Base-by-base conservation (phyloP, 1,139 yeast genomes). In the Yamadazyma triangularis region DNA sequence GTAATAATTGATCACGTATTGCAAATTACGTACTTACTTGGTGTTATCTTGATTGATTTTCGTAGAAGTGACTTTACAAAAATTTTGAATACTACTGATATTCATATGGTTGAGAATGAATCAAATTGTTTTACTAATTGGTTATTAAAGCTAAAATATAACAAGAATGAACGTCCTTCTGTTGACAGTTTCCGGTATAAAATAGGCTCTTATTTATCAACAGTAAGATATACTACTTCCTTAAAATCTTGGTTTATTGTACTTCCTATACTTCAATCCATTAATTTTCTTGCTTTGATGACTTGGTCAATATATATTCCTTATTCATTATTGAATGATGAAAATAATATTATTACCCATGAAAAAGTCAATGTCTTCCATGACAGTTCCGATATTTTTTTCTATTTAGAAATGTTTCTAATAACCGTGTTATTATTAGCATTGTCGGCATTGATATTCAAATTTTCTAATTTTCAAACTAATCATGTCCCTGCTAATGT, bases 41-140 rank as follows among this genome's bases (percentile, higher is more conserved):
- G 88, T 0, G 73, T 82, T 0, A 56, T 84, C 12, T 68, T 80
- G 18, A 71, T 85, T 27, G 95, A 86, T 55, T 58, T 80, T 28
- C 70, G 77, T 27, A 65, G 87, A 33, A 53, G 71, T 24, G 88
- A 81, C 44, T 60, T 81, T 13, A 72, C 73, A 8, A 86, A 79
- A 38, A 51, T 77, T 9, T 30, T 44, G n/a, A 30, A 29, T 19
- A 25, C 28, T 25, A 13, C 30, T 8, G 27, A 37, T 16, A 27
- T 30, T 16, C 20, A 7, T 6, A 18, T 18, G 20, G 20, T 18
- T 7, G 20, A 18, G 20, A 18, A 18, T 7, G n/a, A n/a, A n/a
- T 18, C 54, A 2, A 64, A 63, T 36, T 25, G 40, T 3, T 35
- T 64, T 8, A 60, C 66, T 7, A 39, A 54, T 4, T 31, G 36